Conservation (phyloP, 2,329 filamentous ascomycete species). For the Phialophora verrucosa region DNA sequence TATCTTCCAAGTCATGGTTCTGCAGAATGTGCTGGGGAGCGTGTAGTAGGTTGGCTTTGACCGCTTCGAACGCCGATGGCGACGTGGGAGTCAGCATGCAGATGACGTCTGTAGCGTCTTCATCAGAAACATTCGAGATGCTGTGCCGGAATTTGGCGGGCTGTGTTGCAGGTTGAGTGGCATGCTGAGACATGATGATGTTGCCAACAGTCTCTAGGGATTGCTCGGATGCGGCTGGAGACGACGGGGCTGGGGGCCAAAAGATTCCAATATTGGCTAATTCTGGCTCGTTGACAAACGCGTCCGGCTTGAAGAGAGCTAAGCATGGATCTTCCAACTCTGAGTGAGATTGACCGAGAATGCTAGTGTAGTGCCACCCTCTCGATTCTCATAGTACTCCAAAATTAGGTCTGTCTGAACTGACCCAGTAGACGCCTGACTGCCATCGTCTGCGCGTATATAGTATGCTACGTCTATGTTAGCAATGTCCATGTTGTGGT, state of each 20-base stretch:
- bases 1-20: constrained; percentile 49
- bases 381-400: constrained; percentile 25
- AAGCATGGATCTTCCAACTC: not conserved
- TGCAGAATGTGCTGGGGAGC: constrained; percentile 68
- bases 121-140: constrained; percentile 80
- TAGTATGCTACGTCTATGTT: constrained; percentile 12
- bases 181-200: constrained; percentile 41
- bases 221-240: not conserved
- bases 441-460: constrained; percentile 13
- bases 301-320: not conserved
- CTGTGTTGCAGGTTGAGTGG: constrained; percentile 73
- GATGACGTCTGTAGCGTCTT: constrained; percentile 85
- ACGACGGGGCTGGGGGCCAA: not conserved
- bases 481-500: constrained; percentile 22
- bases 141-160: constrained; percentile 75
- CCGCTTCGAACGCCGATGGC: constrained; percentile 71
- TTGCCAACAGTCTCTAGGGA: constrained; percentile 11
- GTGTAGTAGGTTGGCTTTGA: constrained; percentile 60
- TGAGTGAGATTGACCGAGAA: constrained; percentile 15
- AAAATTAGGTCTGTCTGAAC: constrained; percentile 10
- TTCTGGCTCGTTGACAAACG: not conserved
- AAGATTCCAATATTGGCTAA: not conserved
- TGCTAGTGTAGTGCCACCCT: constrained; percentile 18
- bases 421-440: constrained; percentile 2
- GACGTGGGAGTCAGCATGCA: constrained; percentile 85